Base-by-base conservation (phyloP, 805 yeast species). In the Lipomyces spencermartinsiae region DNA sequence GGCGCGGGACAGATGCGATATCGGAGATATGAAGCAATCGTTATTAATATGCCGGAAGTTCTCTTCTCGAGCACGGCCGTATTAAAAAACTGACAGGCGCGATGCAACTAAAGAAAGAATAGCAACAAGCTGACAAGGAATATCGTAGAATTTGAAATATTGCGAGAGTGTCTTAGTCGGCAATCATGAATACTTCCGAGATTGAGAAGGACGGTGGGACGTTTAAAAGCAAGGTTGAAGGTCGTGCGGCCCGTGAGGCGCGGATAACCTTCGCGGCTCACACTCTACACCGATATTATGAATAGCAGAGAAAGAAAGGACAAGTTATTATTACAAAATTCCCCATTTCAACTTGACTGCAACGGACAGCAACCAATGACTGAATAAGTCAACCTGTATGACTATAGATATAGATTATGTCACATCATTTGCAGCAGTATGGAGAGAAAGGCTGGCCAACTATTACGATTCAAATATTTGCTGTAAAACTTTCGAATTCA, bases 181-280 rank as follows among this genome's bases (percentile, higher is more conserved):
- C 8, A 43, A 43, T 16, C 22, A n/a, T n/a, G 22, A 43, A 16
- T 16, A n/a, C 49, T 43, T 43, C n/a, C 49, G 49, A 43, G 49
- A 43, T 43, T n/a, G 49, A 43, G 7, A 6, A 19, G 49, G n/a
- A 16, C 8, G 22, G 43, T 37, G 22, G 49, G 49, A 14, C 19
- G 49, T 43, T 43, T 43, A 43, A 16, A 19, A 25, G n/a, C 14
- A 39, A 16, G 7, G 19, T 43, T 14, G 49, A 43, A 43, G 22
- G 22, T 43, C 49, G 49, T n/a, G 49, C 49, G 49, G 22, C 49
- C 49, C 49, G 49, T 43, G 49, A 43, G 49, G 49, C 49, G 49
- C 49, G n/a, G 49, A 43, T 43, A 43, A 25, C 1, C 29, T 25
- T 25, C 29, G 29, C 29, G 29, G 29, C 29, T 25, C 29, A 25